Base-by-base conservation (phyloP, 2,329 filamentous ascomycete species). In the Geosmithia morbida region DNA sequence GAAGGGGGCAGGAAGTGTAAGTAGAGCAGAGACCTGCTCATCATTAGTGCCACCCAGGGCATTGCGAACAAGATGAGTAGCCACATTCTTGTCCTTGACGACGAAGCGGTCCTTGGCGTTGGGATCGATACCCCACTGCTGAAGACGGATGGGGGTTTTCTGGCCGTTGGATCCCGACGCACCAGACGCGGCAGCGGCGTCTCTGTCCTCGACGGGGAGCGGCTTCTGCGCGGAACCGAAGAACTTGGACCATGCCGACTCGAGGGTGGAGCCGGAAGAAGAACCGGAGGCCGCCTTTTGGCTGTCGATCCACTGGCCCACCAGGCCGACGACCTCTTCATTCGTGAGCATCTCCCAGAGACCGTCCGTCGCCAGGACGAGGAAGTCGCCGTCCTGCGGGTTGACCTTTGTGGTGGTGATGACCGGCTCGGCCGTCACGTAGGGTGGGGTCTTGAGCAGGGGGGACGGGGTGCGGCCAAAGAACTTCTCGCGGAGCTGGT, bases 271-370 rank as follows among this genome's bases (percentile, higher is more conserved):
- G 43, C 22, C 30, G n/a, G 44, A 39, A 7, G 16, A 17, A 7
- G 37, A 33, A 3, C 64, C 61, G 45, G 61, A 66, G 49, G 59
- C 62, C 48, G 59, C 62, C 37, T 69, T 68, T 61, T 96, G 85
- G 19, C 78, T 79, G 62, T 98, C 92, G 44, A 98, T 79, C 92
- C 92, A 98, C 63, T 94, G 87, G 16, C 90, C 94, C 4, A 98
- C 92, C 2, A 98, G 77, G 1, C 92, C 92, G 46, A 98, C 85
- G 1, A 96, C 92, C 68, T 98, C 92, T 61, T 98, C 92, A 57
- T 97, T 98, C 44, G 87, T 96, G 51, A 98, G 74, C 92, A 97
- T 97, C 66, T 98, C 92, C 92, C 92, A 98, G 1, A 98, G 74
- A 3, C 92, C 92, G 60, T 98, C 92, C 0, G 92, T 96, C 19